Conservation (phyloP, 768 basidiomycete species). For the Podaxis sp. region DNA sequence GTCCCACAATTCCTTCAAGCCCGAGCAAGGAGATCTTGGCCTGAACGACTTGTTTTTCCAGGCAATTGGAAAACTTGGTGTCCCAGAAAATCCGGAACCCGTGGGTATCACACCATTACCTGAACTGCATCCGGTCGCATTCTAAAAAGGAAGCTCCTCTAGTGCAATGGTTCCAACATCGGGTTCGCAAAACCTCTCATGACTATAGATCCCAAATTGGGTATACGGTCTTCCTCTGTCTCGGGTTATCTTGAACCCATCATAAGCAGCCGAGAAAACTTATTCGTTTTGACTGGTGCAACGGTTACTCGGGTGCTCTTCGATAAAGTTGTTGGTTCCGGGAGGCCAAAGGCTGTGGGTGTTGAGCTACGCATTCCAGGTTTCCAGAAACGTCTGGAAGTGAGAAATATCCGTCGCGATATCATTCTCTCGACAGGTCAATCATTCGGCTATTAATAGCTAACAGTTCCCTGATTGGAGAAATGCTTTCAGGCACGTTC, state of each 20-base stretch:
- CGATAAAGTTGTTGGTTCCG: not conserved
- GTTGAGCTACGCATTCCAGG: not conserved
- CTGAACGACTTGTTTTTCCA: constrained; percentile 11
- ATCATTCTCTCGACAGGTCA: constrained; percentile 56
- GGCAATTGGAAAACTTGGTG: constrained; percentile 10
- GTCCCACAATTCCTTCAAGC: not conserved
- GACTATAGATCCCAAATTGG: constrained; percentile 22
- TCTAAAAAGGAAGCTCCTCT: not conserved
- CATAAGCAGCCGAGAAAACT: constrained; percentile 22
- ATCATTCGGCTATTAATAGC: not conserved
- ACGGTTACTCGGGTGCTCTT: constrained; percentile 15
- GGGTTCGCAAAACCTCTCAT: constrained; percentile 13
- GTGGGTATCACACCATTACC: not conserved
- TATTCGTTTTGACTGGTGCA: constrained; percentile 25
- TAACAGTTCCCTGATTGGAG: not conserved
- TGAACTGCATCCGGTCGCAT: too few species aligned
- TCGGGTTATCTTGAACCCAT: constrained; percentile 27
- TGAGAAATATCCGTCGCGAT: constrained; percentile 28
- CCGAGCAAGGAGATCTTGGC: not conserved
- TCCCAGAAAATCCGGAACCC: constrained; percentile 16
- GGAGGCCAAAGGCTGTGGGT: constrained; percentile 4
- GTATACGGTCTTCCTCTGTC: constrained; percentile 28
- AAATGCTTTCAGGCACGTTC: constrained; percentile 17
- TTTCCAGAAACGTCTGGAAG: not conserved
- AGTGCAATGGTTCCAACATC: constrained; percentile 15